phyloP scores from a whole-genome alignment of 2,329 filamentous ascomycete species.

The Colletotrichum zoysiae region DNA sequence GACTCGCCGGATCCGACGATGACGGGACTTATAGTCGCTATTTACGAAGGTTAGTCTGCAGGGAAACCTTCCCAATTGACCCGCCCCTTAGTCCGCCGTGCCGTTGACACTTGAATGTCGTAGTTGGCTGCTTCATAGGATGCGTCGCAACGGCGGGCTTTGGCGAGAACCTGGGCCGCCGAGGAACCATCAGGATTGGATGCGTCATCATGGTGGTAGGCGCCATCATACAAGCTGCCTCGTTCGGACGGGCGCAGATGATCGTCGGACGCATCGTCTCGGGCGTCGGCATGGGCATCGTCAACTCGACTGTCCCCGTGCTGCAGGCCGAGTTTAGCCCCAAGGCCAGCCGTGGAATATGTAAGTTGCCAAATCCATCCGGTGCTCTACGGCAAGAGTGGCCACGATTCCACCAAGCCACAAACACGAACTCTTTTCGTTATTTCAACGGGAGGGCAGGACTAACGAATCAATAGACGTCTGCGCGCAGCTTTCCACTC shows the following conservation, averaged over 20 bases:
- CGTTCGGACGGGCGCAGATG: constrained; percentile 57
- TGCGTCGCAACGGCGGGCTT: constrained; percentile 49
- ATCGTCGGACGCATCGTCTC: constrained; percentile 61
- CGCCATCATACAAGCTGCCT: constrained; percentile 57
- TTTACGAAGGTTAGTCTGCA: constrained; percentile 53
- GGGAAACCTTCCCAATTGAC: neutral
- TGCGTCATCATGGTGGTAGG: constrained; percentile 58
- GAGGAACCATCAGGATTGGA: constrained; percentile 55
- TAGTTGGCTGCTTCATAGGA: constrained; percentile 49
- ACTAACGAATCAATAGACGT: constrained; percentile 50
- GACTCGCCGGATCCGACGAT: constrained; percentile 54
- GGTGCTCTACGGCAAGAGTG: no score
- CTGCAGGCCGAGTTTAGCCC: constrained; percentile 59
- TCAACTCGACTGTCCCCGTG: constrained; percentile 60
- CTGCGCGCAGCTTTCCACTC: constrained; percentile 60
- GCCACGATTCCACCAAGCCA: no score
- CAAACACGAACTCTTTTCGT: no score
- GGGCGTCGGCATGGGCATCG: constrained; percentile 60
- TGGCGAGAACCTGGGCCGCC: constrained; percentile 59
- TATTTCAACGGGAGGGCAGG: neutral
- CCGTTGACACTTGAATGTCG: neutral
- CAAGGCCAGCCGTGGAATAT: constrained; percentile 53
- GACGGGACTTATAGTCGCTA: constrained; percentile 61
- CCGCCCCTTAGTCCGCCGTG: neutral
- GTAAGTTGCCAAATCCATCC: constrained; percentile 39